phyloP scores from a whole-genome alignment of 352 stramenopile genomes.

The Globisporangium heterothallicum region DNA sequence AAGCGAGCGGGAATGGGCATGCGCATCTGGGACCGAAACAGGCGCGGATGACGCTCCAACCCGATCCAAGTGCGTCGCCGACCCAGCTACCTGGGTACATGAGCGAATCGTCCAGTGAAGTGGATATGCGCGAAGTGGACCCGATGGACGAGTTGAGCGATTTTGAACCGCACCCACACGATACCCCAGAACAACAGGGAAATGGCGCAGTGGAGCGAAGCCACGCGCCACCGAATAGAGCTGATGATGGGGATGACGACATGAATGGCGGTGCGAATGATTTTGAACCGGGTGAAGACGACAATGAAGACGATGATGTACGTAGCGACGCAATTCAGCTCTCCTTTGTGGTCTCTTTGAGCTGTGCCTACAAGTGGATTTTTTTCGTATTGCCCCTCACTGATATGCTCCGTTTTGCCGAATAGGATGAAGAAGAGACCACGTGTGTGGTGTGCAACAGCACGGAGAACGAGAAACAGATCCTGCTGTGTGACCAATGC shows the following conservation, averaged over 20 bases:
- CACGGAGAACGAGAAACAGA: conserved; percentile 32
- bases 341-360: no score
- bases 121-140: conserved; percentile 44
- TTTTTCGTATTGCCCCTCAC: no score
- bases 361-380: no score
- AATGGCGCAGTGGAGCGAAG: background rate
- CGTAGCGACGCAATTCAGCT: background rate
- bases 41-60: background rate
- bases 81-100: background rate
- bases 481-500: conserved; percentile 55
- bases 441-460: conserved; percentile 38
- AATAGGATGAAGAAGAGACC: conserved; percentile 13
- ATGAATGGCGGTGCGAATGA: conserved; percentile 8
- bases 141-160: conserved; percentile 61
- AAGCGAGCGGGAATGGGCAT: background rate
- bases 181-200: conserved; percentile 1
- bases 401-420: background rate
- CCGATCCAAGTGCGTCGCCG: background rate
- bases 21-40: background rate
- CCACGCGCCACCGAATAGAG: background rate
- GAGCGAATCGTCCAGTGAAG: conserved; percentile 48
- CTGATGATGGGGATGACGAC: conserved; percentile 1
- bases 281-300: conserved; percentile 10
- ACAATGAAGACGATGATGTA: conserved; percentile 4
- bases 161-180: conserved; percentile 31